Conservation (phyloP, 2,329 filamentous ascomycete genomes). For the Claviceps paspali region DNA sequence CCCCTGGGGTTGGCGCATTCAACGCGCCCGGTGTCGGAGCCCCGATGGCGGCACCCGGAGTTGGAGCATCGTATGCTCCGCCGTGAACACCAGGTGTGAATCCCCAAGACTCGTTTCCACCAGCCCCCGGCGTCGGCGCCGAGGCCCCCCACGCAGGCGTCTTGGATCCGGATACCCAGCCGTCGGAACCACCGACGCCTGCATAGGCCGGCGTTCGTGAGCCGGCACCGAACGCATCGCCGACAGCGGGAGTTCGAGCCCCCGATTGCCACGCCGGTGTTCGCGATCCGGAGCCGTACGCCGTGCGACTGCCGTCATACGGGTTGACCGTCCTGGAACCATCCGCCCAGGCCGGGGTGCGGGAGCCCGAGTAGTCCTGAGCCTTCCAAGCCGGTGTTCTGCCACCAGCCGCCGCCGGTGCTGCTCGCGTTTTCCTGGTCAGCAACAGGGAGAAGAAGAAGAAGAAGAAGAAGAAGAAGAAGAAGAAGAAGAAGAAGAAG, state of each 20-base stretch:
- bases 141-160: conserved; percentile 58
- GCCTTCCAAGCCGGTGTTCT: conserved; percentile 49
- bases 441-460: neutral
- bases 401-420: conserved; percentile 35
- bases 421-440: conserved; percentile 17
- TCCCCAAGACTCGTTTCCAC: conserved; percentile 44
- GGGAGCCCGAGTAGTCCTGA: conserved; percentile 36
- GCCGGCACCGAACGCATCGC: conserved; percentile 48
- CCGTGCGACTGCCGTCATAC: conserved; percentile 59
- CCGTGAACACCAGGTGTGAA: conserved; percentile 37
- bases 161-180: conserved; percentile 55
- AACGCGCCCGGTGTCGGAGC: conserved; percentile 47
- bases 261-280: conserved; percentile 70
- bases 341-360: conserved; percentile 58
- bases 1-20: conserved; percentile 58
- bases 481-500: too few relatives aligned
- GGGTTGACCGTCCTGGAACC: conserved; percentile 54
- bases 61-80: conserved; percentile 52
- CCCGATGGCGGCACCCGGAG: conserved; percentile 41
- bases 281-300: conserved; percentile 58
- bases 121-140: conserved; percentile 42
- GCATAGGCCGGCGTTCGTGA: conserved; percentile 54
- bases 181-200: conserved; percentile 29
- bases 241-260: conserved; percentile 49
- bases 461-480: too few relatives aligned